Evolutionary conservation across 805 yeast species (phyloP), one percentile per base, ranked within the genome.

Genomic region (Zygosaccharomyces kombuchaensis): DNA sequence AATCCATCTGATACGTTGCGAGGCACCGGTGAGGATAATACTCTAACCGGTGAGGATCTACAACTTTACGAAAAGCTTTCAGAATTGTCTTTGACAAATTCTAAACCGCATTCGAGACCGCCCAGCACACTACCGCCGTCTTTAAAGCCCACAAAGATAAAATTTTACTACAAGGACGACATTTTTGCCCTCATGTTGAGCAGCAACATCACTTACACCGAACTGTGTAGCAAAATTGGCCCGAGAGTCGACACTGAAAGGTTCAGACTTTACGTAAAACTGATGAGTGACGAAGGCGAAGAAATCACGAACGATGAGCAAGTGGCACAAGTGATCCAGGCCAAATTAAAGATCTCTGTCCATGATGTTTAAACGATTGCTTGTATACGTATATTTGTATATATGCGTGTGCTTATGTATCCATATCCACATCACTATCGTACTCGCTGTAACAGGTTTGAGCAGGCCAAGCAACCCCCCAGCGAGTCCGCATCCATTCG

Each of bases 141-240:
- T 16, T 49, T 43, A 44, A 59, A 63, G 46, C 52, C 67, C 2
- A 57, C 60, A 1, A 86, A 86, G 62, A 77, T 85, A 42, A 86
- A 86, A 62, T 84, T 86, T 57, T 86, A 82, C 61, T 84, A 79
- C 58, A 82, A 81, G 47, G 93, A 84, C 57, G 95, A 86, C 59
- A 86, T 86, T 12, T 86, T 85, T 69, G 93, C 88, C 1, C 71
- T 86, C 34, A 64, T 80, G 49, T 67, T 81, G 31, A 79, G 80
- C 26, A 58, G 70, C 10, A 70, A 68, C 49, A 73, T 76, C 40
- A 67, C 76, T 3, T 61, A 77, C 36, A 68, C 65, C 27, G 84
- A 78, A 46, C 58, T 81, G 47, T 73, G 74, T 51, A 60, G 67
- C 23, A 81, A 79, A 57, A 72, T 81, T 43, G 66, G 67, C 39